A percentile compares a stretch with the other conserved stretches of the same genome.
phyloP scores from a whole-genome alignment of 805 yeast species.

The Saccharomycopsis malanga region DNA sequence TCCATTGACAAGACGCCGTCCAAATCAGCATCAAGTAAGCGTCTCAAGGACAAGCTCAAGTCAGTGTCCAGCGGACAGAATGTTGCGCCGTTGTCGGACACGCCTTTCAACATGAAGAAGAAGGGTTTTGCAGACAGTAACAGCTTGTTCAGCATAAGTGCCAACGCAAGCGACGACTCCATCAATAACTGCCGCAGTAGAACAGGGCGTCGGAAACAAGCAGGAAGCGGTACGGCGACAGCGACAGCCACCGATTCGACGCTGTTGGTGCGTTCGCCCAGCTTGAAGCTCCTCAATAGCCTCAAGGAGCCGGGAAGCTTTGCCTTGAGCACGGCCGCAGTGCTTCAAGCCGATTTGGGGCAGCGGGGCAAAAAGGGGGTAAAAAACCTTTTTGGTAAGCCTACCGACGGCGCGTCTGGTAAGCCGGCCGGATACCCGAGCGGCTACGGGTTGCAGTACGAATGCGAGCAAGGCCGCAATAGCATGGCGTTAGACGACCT shows the following conservation, averaged over 20 bases:
- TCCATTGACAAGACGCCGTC: conserved; percentile 12
- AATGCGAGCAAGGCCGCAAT: background rate
- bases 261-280: conserved; percentile 14
- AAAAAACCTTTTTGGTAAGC: background rate
- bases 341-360: too few species aligned
- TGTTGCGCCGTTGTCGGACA: conserved; percentile 7
- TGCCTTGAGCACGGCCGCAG: too few species aligned
- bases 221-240: background rate
- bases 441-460: background rate
- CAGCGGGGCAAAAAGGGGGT: too few species aligned
- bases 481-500: background rate
- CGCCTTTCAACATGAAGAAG: conserved; percentile 2
- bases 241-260: too few species aligned
- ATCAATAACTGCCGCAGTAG: conserved; percentile 6
- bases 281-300: conserved; percentile 6
- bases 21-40: background rate
- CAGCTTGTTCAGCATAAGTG: conserved; percentile 10
- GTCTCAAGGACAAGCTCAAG: conserved; percentile 10
- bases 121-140: background rate
- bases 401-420: background rate
- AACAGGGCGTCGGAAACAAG: background rate
- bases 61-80: background rate
- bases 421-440: background rate
- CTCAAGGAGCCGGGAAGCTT: too few species aligned
- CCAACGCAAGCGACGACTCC: conserved; percentile 18